phyloP scores from a whole-genome alignment of 83 land plant species.

The Picea abies region DNA sequence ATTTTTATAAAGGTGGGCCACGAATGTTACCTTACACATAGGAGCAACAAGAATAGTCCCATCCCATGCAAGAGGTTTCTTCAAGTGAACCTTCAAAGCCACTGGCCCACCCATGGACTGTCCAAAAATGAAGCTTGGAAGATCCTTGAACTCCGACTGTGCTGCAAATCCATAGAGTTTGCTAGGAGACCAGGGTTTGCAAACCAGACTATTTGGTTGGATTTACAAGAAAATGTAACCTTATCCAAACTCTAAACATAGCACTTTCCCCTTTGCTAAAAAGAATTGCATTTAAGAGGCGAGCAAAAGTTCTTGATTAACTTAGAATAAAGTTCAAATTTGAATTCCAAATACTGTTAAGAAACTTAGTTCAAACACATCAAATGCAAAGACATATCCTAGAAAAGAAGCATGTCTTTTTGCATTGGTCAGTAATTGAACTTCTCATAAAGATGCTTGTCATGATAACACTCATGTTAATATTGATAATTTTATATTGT shows the following conservation, averaged over 20 bases:
- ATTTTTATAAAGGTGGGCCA: neutral
- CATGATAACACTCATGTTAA: too few relatives aligned
- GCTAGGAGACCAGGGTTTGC: neutral
- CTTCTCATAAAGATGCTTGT: neutral
- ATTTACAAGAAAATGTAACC: neutral
- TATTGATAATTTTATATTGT: too few relatives aligned
- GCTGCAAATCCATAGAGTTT: conserved; percentile 30
- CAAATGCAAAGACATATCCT: neutral
- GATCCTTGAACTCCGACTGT: conserved; percentile 35
- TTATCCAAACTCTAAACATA: neutral
- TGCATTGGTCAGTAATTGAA: neutral
- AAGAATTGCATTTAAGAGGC: neutral
- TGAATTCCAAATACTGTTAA: neutral
- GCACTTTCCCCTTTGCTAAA: neutral
- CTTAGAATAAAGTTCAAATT: neutral
- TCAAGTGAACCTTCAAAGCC: conserved; percentile 67
- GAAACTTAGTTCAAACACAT: conserved; percentile 2
- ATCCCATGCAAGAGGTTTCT: conserved; percentile 62
- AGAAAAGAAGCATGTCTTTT: neutral
- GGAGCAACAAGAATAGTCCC: conserved; percentile 88
- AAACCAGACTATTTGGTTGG: neutral
- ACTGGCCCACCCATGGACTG: conserved; percentile 95
- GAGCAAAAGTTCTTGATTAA: neutral
- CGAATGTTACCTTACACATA: conserved; percentile 72
- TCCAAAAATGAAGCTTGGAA: conserved; percentile 69